Base-by-base conservation (phyloP, 2,329 filamentous ascomycete species). In the Aspergillus texensis region DNA sequence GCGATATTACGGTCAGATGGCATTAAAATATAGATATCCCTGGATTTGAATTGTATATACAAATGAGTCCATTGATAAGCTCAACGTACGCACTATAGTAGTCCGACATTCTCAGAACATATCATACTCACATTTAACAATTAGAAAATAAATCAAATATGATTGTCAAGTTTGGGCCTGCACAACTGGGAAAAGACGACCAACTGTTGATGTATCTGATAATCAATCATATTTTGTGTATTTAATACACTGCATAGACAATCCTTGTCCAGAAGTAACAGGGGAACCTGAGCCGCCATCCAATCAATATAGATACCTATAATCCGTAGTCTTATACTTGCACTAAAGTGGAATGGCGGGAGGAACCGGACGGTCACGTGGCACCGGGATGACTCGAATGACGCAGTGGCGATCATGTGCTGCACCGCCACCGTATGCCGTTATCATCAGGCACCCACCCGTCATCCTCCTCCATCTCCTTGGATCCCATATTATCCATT, bases 361-460 rank as follows among this genome's bases (percentile, higher is more conserved):
- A 16, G 43, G 5, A 16, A 19, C 6, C 19, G 19, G 21, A 21
- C 2, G n/a, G 30, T 36, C 52, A 55, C 52, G 32, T 34, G 32
- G 24, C 30, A 2, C 30, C 8, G 1, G 5, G 32, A 52, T 50
- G n/a, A 54, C 26, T 53, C 32, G 56, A 39, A 24, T 32, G 30
- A 58, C 58, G 64, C 64, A 60, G 66, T 69, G 65, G 65, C 30
- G 60, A 60, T 70, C 68, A 71, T 57, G 67, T 70, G 70, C 62
- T 62, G 68, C 69, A 70, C 66, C 63, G 69, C 69, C 69, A 70
- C 69, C 56, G 16, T 28, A 16, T 58, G 61, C 62, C 57, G 56
- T 63, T 65, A 62, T 71, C 67, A 69, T 71, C 72, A 76, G 74
- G 68, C 73, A 74, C 63, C 68, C 58, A 54, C 63, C 46, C 62